Evolutionary conservation across 2,329 filamentous ascomycete species (phyloP), one percentile per base, ranked within the genome.

Genomic region (Fusarium paranaense): DNA sequence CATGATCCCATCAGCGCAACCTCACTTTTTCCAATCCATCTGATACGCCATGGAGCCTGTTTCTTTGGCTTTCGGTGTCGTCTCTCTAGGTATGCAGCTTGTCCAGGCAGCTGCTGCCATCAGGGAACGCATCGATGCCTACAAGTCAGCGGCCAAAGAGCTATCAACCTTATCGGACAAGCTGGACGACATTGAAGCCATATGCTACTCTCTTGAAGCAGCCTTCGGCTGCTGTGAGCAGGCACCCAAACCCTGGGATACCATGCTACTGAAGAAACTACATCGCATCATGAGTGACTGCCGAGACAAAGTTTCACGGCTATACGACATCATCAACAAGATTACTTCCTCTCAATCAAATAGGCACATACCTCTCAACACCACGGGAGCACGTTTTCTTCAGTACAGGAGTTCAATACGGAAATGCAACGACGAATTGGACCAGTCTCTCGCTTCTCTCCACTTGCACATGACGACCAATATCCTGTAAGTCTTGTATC

Each of bases 91-190:
- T n/a, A 64, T 70, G 59, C 68, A 70, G 54, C 54, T 70, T 14
- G 60, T 70, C 14, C 50, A 68, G 27, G 54, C 64, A 20, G 54
- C 52, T 2, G 56, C 32, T 2, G 56, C 68, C 18, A 64, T 70
- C 25, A 54, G 40, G 14, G 32, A 56, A 22, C 40, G 64, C 5
- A 70, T 70, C 22, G 56, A 42, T n/a, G 56, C 56, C 10, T 70
- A 70, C 32, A 70, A 68, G 35, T 68, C 68, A 7, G 64, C 68
- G n/a, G 37, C 64, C 14, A 68, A 64, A 38, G 68, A 70, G 25
- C 33, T 70, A 3, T 27, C 42, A 6, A 25, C 9, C 6, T 45
- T 70, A 7, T 67, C 60, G 6, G 56, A 64, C 37, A 67, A 64
- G 32, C 56, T 68, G 5, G 64, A 62, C 56, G 42, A 70, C 22